Conservation (phyloP, 1,284 basidiomycete genomes). For the Marasmius tenuissimus region DNA sequence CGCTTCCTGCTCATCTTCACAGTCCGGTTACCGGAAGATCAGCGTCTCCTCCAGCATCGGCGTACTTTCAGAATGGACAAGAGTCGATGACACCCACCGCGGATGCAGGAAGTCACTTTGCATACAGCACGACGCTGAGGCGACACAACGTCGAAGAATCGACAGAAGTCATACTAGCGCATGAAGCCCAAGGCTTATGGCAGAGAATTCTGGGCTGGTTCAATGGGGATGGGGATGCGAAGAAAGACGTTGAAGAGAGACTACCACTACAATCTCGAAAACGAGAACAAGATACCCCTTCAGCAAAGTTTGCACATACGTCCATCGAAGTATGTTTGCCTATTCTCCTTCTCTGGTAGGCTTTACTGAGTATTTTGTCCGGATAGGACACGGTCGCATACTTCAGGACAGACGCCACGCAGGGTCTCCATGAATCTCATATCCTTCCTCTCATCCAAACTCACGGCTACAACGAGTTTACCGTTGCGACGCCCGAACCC, state of each 20-base stretch:
- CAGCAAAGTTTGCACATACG: slow-evolving; percentile 57
- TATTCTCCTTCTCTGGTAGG: neutral
- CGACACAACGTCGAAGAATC: slow-evolving; percentile 56
- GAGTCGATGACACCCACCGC: slow-evolving; percentile 55
- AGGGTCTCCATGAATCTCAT: slow-evolving; percentile 65
- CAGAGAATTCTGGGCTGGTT: slow-evolving; percentile 43
- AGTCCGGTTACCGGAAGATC: neutral
- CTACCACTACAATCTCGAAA: slow-evolving; percentile 12
- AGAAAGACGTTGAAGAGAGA: slow-evolving; percentile 15
- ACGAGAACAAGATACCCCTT: slow-evolving; percentile 43
- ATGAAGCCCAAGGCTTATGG: slow-evolving; percentile 45
- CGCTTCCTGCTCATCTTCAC: neutral
- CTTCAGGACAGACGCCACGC: slow-evolving; percentile 59
- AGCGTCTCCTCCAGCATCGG: slow-evolving; percentile 45
- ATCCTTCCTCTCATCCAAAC: slow-evolving; percentile 67
- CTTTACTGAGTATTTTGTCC: slow-evolving; percentile 8
- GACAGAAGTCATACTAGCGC: slow-evolving; percentile 42
- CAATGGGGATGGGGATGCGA: slow-evolving; percentile 31
- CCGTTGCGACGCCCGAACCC: slow-evolving; percentile 82
- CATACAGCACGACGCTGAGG: slow-evolving; percentile 79
- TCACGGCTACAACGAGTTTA: slow-evolving; percentile 93
- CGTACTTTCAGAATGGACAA: slow-evolving; percentile 63
- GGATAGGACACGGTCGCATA: slow-evolving; percentile 65
- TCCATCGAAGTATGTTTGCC: slow-evolving; percentile 52
- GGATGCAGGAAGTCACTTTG: slow-evolving; percentile 71